Conservation (phyloP, 1,284 basidiomycete genomes). For the Rhodotorula mucilaginosa region DNA sequence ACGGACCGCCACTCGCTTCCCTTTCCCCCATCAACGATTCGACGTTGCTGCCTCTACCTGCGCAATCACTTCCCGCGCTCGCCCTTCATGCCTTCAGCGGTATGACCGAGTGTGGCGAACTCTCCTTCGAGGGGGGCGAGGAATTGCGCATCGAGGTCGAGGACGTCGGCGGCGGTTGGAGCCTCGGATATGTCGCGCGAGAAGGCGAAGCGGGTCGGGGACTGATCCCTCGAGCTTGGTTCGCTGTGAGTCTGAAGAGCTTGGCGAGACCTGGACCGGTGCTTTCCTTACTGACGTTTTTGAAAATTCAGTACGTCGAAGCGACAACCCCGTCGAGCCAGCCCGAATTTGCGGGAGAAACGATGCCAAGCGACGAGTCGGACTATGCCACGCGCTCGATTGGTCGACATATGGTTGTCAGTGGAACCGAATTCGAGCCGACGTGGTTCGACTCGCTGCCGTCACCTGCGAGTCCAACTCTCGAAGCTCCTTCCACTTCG, state of each 20-base stretch:
- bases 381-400: conserved; percentile 20
- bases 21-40: background rate
- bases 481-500: too few relatives aligned
- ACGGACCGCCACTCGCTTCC: too few relatives aligned
- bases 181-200: conserved; percentile 65
- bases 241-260: conserved; percentile 57
- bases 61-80: background rate
- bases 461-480: too few relatives aligned
- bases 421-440: conserved; percentile 34
- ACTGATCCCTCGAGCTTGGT: conserved; percentile 66
- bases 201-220: conserved; percentile 61
- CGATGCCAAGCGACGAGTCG: background rate
- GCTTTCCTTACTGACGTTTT: background rate
- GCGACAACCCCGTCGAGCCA: background rate
- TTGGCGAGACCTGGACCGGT: too few relatives aligned
- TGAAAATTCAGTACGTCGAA: conserved; percentile 14
- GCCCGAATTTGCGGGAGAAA: background rate
- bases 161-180: conserved; percentile 62
- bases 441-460: background rate
- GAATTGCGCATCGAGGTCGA: conserved; percentile 65
- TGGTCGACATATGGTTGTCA: conserved; percentile 21
- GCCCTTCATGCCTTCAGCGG: conserved; percentile 71
- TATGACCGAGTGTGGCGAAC: conserved; percentile 67
- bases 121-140: conserved; percentile 52
- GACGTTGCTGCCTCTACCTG: background rate